Evolutionary conservation across 1,139 yeast genomes (phyloP), one percentile per base, ranked within the genome.

Genomic region (Zygoascus sp.): DNA sequence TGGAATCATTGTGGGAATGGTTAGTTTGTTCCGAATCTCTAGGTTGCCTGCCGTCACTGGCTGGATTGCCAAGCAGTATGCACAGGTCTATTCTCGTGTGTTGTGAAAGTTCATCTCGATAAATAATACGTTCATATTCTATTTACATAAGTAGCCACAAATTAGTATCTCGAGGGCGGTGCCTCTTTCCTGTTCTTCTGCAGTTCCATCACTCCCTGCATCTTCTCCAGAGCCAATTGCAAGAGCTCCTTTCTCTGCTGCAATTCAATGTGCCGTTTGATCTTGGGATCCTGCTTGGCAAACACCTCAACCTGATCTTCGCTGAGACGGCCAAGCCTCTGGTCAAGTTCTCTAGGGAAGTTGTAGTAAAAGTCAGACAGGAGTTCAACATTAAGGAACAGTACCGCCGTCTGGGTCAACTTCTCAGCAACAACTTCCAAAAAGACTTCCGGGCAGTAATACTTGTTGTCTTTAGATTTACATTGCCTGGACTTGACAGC

Each of bases 251-350:
- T 90, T 45, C 97, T 78, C 64, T 88, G 94, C 65, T 94, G 98
- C 52, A 94, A 70, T 60, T 92, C 97, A 55, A 94, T 85, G 60
- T 94, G 98, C 56, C 83, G 78, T 62, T 83, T 83, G 50, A 92
- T 79, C 67, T 83, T 86, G 13, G 96, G 94, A 68, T 94, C 98
- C 65, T 94, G 97, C 60, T 88, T 88, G 0, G 98, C 98, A 69
- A 90, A 87, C 50, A 70, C 69, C 60, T 90, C 97, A 50, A 92
- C 76, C 60, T 90, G 95, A 47, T 88, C 95, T 45, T 74, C 74
- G 9, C 80, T 72, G 58, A 92, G 70, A 45, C 74, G 74, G 51
- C 85, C 80, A 52, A 94, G 75, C 54, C 82, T 79, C 48, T 74
- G 73, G 65, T 94, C 99, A 53, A 94, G 73, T 63, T 89, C 97